Evolutionary conservation across 2,329 filamentous ascomycete species (phyloP), one percentile per base, ranked within the genome.

Genomic region (Rhynchosporium secalis): DNA sequence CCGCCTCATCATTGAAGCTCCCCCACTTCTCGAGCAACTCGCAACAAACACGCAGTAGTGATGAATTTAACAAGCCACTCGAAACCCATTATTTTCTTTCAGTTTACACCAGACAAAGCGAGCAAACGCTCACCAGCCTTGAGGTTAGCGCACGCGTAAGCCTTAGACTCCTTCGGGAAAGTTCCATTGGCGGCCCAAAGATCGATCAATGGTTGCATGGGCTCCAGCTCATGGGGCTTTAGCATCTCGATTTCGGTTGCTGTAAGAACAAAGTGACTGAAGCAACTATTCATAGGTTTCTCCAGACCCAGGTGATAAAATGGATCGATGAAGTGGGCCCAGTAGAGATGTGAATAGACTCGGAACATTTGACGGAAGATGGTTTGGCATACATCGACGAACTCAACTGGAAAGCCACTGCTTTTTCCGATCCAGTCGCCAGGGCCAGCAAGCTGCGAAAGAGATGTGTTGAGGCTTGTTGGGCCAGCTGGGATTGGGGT

Each of bases 361-460:
- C 95, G 90, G 82, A 99, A 98, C 89, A 99, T 98, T 78, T 97
- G 95, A 71, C 93, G 90, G 80, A 97, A 94, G 72, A 97, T 95
- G 68, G 89, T 89, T 80, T 96, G 92, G 80, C 94, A 95, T 70
- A 96, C 92, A 65, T 89, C 86, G 70, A 94, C 83, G 76, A 97
- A 98, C 68, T 91, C 90, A 67, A 90, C 86, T 2, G 95, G 95
- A 76, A 99, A 99, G 3, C 94, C 94, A 64, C 91, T 95, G 52
- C 90, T 86, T 79, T 96, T 96, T 72, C 95, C 95, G 62, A 96
- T 83, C 91, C 92, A 98, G 64, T 88, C 86, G 48, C 85, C 80
- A 3, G 79, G 78, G 65, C 81, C 87, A 47, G 84, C 79, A 60
- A 91, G 78, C 71, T 87, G 81, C 31, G 86, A 84, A 49, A 91